Evolutionary conservation across 352 stramenopile genomes (phyloP).

Genomic region (Pythium periplocum): DNA sequence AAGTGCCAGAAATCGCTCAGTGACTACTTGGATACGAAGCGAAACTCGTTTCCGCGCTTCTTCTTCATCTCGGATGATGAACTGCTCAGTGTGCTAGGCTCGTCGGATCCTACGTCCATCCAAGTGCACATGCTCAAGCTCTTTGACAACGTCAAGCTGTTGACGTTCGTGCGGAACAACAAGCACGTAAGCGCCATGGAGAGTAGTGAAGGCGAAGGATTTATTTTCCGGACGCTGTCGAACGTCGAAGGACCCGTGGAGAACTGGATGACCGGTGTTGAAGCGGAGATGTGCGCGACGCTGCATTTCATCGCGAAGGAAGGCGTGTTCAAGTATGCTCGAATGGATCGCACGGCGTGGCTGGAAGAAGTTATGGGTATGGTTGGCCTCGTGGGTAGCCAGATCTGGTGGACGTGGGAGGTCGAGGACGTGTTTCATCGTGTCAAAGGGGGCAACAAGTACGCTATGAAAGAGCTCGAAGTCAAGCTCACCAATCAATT

Average conservation of each 20-base stretch:
- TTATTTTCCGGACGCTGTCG: constrained; percentile 72
- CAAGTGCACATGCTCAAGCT: constrained; percentile 95
- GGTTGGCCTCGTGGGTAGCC: constrained; percentile 89
- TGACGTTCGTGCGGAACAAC: constrained; percentile 87
- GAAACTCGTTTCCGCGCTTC: constrained; percentile 90
- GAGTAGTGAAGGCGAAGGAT: constrained; percentile 88
- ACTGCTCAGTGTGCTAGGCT: constrained; percentile 87
- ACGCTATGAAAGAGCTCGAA: constrained; percentile 92
- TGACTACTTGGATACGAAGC: constrained; percentile 89
- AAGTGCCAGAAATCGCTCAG: constrained; percentile 89
- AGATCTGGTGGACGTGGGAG: constrained; percentile 95
- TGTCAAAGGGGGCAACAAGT: constrained; percentile 88
- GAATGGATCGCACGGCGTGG: constrained; percentile 82
- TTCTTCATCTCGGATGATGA: constrained; percentile 96
- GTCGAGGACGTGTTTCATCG: constrained; percentile 91
- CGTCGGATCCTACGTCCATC: constrained; percentile 89
- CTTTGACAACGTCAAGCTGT: constrained; percentile 93
- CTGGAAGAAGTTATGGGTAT: constrained; percentile 88
- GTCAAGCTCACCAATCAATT: constrained; percentile 86
- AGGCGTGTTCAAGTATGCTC: constrained; percentile 90
- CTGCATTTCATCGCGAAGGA: constrained; percentile 90
- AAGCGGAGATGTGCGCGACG: constrained; percentile 87
- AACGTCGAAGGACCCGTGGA: constrained; percentile 90
- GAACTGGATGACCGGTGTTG: constrained; percentile 90
- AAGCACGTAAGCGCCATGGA: constrained; percentile 89